These are phyloP conservation scores for Xylaria sp. DNA, from an alignment of 2,329 filamentous ascomycete species.

Conservation along the genomic window DNA sequence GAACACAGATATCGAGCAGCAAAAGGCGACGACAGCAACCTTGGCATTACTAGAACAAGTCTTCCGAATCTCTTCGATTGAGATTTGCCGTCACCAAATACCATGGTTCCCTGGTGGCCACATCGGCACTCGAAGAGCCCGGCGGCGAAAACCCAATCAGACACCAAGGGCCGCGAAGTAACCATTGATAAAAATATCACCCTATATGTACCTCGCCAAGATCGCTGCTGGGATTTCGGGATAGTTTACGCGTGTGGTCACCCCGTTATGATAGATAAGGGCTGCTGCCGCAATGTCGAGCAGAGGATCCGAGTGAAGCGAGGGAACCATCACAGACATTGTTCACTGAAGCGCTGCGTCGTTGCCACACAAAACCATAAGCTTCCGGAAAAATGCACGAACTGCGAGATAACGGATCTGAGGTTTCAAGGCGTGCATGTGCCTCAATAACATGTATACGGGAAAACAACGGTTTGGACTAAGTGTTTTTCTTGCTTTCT, in stretches of 20 bases:
- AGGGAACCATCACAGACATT: conserved; percentile 31
- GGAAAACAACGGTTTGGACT: no score
- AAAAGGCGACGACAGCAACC: neutral
- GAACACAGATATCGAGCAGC: neutral
- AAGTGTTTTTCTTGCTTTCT: no score
- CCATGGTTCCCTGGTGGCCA: neutral
- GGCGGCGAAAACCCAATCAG: neutral
- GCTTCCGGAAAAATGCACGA: conserved; percentile 15
- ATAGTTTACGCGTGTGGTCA: conserved; percentile 34
- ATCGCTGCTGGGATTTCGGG: conserved; percentile 35
- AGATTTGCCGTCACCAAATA: neutral
- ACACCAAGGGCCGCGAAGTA: conserved; percentile 4
- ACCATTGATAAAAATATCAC: conserved; percentile 20
- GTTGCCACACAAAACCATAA: neutral
- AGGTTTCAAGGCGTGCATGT: neutral
- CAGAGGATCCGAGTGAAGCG: conserved; percentile 35
- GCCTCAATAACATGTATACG: neutral
- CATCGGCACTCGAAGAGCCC: neutral
- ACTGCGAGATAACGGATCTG: conserved; percentile 19
- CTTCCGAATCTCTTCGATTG: neutral
- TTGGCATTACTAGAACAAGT: neutral
- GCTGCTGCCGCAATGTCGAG: neutral
- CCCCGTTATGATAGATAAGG: conserved; percentile 4
- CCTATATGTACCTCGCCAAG: conserved; percentile 21
- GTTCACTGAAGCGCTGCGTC: conserved; percentile 25